Conservation (phyloP, 306 rosid genomes). For the Castanea mollissima region DNA sequence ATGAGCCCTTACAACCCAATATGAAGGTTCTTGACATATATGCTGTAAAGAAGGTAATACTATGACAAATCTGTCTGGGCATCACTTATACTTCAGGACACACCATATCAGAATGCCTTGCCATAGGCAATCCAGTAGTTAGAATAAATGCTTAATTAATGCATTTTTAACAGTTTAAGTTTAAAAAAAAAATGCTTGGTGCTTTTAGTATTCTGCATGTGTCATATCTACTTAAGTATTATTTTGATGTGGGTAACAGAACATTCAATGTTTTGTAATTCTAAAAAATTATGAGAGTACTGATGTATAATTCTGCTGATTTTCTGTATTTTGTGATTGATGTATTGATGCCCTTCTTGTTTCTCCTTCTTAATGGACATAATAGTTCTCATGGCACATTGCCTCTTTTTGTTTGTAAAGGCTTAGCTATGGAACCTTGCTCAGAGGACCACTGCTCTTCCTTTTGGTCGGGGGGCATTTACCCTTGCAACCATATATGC, state of each 20-base stretch:
- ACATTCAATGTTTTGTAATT: not conserved
- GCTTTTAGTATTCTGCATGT: not conserved
- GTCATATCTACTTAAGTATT: not conserved
- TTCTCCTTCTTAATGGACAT: not conserved
- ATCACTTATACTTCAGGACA: too few species aligned
- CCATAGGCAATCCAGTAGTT: not conserved
- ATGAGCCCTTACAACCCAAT: not conserved
- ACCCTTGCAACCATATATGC: constrained; percentile 94
- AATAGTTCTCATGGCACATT: not conserved
- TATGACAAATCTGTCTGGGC: too few species aligned
- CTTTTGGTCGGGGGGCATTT: constrained; percentile 97
- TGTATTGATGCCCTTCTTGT: not conserved
- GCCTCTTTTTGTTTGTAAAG: constrained; percentile 36
- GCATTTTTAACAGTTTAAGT: not conserved
- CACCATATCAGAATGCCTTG: not conserved
- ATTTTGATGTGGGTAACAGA: not conserved
- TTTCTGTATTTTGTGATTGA: not conserved
- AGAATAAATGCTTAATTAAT: not conserved
- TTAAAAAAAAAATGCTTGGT: not conserved
- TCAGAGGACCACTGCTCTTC: constrained; percentile 92
- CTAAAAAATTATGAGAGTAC: not conserved
- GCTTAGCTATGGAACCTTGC: constrained; percentile 96
- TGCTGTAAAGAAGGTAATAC: not conserved
- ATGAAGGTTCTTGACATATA: not conserved
- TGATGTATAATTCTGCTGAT: not conserved